These are phyloP conservation scores for Trypanosoma avium DNA, from an alignment of 208 protist species.

Conservation along the genomic window DNA sequence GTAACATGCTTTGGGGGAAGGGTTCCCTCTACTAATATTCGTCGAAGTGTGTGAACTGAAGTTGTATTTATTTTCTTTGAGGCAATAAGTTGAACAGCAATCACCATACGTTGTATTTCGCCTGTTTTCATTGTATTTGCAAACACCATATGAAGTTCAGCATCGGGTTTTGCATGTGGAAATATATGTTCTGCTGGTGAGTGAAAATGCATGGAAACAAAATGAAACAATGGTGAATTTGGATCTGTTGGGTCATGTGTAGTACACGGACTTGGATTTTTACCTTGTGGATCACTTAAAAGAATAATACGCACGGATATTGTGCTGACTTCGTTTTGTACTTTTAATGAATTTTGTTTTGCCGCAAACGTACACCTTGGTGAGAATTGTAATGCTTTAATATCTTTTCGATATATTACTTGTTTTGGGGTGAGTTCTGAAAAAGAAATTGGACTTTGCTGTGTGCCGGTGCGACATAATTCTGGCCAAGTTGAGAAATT, in stretches of 20 bases:
- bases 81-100: slow-evolving; percentile 69
- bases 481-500: slow-evolving; percentile 47
- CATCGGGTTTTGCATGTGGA: slow-evolving; percentile 46
- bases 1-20: slow-evolving; percentile 52
- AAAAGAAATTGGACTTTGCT: slow-evolving; percentile 78
- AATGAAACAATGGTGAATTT: slow-evolving; percentile 37
- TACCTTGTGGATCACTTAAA: slow-evolving; percentile 25
- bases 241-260: slow-evolving; percentile 48
- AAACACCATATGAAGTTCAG: slow-evolving; percentile 77
- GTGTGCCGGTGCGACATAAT: slow-evolving; percentile 46
- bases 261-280: slow-evolving; percentile 45
- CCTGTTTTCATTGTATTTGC: slow-evolving; percentile 3
- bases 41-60: slow-evolving; percentile 49
- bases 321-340: slow-evolving; percentile 52
- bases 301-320: slow-evolving; percentile 46
- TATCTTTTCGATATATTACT: slow-evolving; percentile 29
- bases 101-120: slow-evolving; percentile 26
- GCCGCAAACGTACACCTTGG: slow-evolving; percentile 46
- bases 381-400: slow-evolving; percentile 54
- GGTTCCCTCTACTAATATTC: slow-evolving; percentile 62
- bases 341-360: slow-evolving; percentile 50
- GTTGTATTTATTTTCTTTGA: slow-evolving; percentile 53
- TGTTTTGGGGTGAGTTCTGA: slow-evolving; percentile 47
- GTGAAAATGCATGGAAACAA: slow-evolving; percentile 69
- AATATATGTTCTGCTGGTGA: slow-evolving; percentile 61